These are phyloP conservation scores for Fusarium liriodendri DNA, from an alignment of 2,329 filamentous ascomycete species.

Conservation along the genomic window DNA sequence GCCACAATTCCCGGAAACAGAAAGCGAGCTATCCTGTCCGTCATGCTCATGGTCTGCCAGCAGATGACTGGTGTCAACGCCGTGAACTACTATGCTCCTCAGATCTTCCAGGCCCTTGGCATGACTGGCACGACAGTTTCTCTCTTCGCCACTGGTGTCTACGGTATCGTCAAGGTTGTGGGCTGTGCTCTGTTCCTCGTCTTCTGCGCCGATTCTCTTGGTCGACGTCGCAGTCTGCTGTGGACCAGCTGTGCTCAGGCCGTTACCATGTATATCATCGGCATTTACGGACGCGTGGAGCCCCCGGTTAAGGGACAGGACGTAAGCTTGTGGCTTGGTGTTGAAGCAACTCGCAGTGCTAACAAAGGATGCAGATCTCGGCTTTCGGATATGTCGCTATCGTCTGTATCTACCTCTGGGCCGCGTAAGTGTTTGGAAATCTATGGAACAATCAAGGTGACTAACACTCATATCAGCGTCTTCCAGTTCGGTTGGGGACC, in stretches of 20 bases:
- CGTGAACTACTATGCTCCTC: constrained; percentile 74
- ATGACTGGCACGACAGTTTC: constrained; percentile 66
- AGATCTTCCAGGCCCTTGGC: constrained; percentile 75
- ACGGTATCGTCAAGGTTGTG: constrained; percentile 77
- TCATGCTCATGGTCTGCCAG: constrained; percentile 73
- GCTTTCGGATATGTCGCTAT: constrained; percentile 77
- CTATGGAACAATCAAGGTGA: not conserved
- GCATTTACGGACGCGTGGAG: constrained; percentile 74
- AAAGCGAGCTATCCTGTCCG: constrained; percentile 72
- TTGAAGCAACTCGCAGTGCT: not conserved
- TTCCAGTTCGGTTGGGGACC: constrained; percentile 80
- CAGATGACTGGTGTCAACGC: constrained; percentile 74
- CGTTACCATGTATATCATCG: constrained; percentile 75
- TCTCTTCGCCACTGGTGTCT: constrained; percentile 79
- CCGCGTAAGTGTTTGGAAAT: constrained; percentile 52
- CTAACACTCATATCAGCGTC: constrained; percentile 52
- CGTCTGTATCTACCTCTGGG: constrained; percentile 79
- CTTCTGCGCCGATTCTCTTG: constrained; percentile 76
- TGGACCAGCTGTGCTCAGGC: constrained; percentile 74
- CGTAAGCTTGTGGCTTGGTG: constrained; percentile 45
- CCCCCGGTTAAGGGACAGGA: constrained; percentile 64
- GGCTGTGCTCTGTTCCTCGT: constrained; percentile 73
- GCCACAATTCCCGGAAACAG: constrained; percentile 70
- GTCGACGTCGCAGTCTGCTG: constrained; percentile 69
- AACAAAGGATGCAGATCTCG: constrained; percentile 56